Evolutionary conservation across 495 filamentous ascomycete genomes (phyloP), one percentile per base, ranked within the genome.

Genomic region (Tuber calosporum): DNA sequence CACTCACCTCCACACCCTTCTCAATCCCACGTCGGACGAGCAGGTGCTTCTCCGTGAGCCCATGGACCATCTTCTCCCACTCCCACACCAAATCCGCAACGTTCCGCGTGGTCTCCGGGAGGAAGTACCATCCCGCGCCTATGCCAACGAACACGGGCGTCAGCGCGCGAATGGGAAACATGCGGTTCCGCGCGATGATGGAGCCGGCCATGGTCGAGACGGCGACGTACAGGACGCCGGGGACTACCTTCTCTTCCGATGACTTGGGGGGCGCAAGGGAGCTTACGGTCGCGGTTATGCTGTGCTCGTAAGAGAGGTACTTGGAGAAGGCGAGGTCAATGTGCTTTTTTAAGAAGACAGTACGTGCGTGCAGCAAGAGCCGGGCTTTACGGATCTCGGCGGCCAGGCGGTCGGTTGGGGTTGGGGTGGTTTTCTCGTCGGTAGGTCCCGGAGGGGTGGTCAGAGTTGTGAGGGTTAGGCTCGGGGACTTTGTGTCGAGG

Each of bases 171-270:
- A 98, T 85, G 73, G 96, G 82, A 62, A 97, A 85, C 77, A 91
- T 92, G 66, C 94, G 88, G 85, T 96, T 95, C 69, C 95, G 88
- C 66, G 91, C 87, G 40, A 96, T 84, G 81, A 99, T 97, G 77
- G 88, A 91, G 76, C 94, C 94, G 41, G 94, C 90, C 93, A 99
- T 97, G 74, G 91, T 89, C 17, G 93, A 88, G 3, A 99, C 93
- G 20, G 97, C 88, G 45, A 97, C 92, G 84, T 97, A 97, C 74
- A 97, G 86, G 48, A 88, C 83, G 7, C 93, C 93, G 38, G 95
- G 95, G 81, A 96, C 87, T 22, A 98, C 86, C 77, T 88, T 88
- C 84, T 99, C 95, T 75, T 90, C 89, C 69, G 88, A 90, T 81
- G 93, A 90, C 73, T 89, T 88, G 17, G 93, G 85, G 36, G 95